phyloP scores from a whole-genome alignment of 2,329 filamentous ascomycete genomes.

The Neophaeococcomyces mojaviensis region DNA sequence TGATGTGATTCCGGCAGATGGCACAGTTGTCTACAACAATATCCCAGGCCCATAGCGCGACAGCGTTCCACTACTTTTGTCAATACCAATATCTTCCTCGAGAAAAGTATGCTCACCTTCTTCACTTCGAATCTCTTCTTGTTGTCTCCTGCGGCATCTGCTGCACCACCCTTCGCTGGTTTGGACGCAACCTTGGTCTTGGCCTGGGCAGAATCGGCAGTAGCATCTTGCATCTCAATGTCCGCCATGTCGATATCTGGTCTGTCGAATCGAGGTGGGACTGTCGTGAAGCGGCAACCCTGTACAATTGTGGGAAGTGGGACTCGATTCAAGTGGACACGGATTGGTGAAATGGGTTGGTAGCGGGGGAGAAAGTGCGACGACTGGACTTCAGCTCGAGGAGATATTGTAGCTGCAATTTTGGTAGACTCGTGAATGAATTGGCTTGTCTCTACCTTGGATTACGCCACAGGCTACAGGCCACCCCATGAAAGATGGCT shows the following conservation, averaged over 20 bases:
- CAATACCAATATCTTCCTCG: conserved; percentile 16
- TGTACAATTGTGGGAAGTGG: no score
- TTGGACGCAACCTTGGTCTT: conserved; percentile 53
- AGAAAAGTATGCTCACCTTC: conserved; percentile 57
- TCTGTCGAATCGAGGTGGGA: not conserved
- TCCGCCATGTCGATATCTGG: conserved; percentile 63
- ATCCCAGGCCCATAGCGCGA: conserved; percentile 98
- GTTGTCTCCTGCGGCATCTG: conserved; percentile 48
- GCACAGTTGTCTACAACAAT: conserved; percentile 99
- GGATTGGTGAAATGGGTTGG: no score
- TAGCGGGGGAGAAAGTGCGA: no score
- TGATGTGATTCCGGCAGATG: conserved; percentile 98
- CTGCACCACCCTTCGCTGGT: conserved; percentile 45
- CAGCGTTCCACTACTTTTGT: conserved; percentile 78
- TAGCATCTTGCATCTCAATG: conserved; percentile 90
- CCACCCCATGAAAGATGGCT: no score
- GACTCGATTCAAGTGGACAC: no score
- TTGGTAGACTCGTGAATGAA: conserved; percentile 2
- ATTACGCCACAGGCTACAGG: not conserved
- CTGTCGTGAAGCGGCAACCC: no score
- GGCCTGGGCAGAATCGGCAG: conserved; percentile 38
- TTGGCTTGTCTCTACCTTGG: conserved; percentile 18
- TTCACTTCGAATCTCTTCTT: conserved; percentile 99
- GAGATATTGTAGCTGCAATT: conserved; percentile 6
- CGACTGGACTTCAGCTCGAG: no score